These are phyloP conservation scores for Rhamnella rubrinervis DNA, from an alignment of 331 rosid species.

Conservation along the genomic window DNA sequence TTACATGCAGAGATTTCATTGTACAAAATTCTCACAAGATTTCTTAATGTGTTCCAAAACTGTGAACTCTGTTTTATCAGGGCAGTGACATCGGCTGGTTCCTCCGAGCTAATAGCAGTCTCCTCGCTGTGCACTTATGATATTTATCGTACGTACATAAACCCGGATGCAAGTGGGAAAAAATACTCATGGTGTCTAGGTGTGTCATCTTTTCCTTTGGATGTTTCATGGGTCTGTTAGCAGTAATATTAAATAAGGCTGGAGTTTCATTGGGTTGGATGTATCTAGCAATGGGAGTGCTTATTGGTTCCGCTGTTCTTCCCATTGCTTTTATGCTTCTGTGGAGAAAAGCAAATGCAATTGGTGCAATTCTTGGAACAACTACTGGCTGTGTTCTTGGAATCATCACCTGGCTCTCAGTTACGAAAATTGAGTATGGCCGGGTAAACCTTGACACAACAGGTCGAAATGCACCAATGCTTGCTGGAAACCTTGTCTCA, in stretches of 20 bases:
- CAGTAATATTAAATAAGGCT: slow-evolving; percentile 76
- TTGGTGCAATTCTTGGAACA: slow-evolving; percentile 82
- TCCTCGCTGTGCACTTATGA: slow-evolving; percentile 93
- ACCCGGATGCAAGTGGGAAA: slow-evolving; percentile 81
- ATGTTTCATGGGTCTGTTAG: slow-evolving; percentile 79
- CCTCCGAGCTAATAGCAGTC: slow-evolving; percentile 82
- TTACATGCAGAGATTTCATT: not conserved
- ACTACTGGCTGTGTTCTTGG: slow-evolving; percentile 74
- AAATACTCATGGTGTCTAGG: slow-evolving; percentile 77
- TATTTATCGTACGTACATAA: slow-evolving; percentile 78
- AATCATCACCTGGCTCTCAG: slow-evolving; percentile 71
- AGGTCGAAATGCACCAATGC: slow-evolving; percentile 92
- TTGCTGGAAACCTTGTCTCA: slow-evolving; percentile 86
- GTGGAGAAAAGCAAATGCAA: slow-evolving; percentile 81
- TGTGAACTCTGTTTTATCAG: slow-evolving; percentile 37
- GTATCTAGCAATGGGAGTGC: slow-evolving; percentile 90
- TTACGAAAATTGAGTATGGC: slow-evolving; percentile 65
- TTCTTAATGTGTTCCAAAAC: not conserved
- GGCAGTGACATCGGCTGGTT: slow-evolving; percentile 98
- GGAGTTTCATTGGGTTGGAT: slow-evolving; percentile 93
- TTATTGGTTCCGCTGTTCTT: slow-evolving; percentile 88
- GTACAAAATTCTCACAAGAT: not conserved
- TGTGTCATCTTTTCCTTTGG: slow-evolving; percentile 63
- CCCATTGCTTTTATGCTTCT: slow-evolving; percentile 92
- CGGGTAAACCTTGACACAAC: slow-evolving; percentile 68